These are phyloP conservation scores for Paramecium biaurelia DNA, from an alignment of 73 alveolate genomes.

Conservation along the genomic window DNA sequence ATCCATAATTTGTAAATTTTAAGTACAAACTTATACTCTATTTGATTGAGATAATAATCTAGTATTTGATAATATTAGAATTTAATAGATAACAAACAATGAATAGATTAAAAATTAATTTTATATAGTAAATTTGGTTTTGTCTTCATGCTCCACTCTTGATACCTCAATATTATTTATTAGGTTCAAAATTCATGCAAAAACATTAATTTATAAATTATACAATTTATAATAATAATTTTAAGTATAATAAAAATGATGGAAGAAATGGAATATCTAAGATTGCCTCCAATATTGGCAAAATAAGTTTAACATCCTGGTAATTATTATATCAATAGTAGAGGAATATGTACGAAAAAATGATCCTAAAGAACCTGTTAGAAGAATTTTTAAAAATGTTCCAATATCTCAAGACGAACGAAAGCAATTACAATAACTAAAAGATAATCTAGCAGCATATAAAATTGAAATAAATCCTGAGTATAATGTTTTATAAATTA, in stretches of 20 bases:
- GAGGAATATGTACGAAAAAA: conserved; percentile 18
- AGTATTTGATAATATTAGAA: no score
- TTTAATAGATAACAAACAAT: no score
- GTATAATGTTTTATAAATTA: not conserved
- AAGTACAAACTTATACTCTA: no score
- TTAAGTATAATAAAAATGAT: not conserved
- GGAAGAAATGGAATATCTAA: conserved; percentile 28
- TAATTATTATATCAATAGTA: not conserved
- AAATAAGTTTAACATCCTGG: conserved; percentile 34
- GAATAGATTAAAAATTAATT: no score
- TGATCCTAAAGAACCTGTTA: not conserved
- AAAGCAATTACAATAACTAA: not conserved
- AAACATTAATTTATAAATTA: not conserved
- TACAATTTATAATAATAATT: not conserved
- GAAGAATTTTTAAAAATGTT: conserved; percentile 33
- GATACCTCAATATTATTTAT: not conserved
- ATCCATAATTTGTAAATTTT: no score
- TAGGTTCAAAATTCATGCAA: not conserved
- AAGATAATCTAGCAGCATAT: not conserved
- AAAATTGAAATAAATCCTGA: conserved; percentile 11
- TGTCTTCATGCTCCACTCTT: no score
- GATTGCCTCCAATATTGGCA: conserved; percentile 13
- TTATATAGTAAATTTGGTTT: no score
- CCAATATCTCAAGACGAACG: not conserved
- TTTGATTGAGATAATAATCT: no score